Base-by-base conservation (phyloP, 2,329 filamentous ascomycete species). In the Aspergillus vadensis region DNA sequence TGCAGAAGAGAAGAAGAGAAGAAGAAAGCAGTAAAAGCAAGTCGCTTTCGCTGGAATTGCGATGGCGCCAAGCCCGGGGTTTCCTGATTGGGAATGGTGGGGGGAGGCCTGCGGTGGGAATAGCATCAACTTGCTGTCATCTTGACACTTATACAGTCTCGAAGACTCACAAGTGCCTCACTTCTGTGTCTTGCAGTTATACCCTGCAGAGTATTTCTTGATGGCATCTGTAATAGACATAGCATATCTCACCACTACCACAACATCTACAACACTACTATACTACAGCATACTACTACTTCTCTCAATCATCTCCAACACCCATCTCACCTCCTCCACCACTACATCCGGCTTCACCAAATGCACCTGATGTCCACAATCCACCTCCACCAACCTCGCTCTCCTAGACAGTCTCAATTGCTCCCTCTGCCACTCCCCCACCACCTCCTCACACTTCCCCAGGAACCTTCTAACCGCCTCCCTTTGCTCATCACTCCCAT, bases 361-460 rank as follows among this genome's bases (percentile, higher is more conserved):
- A 59, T 78, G 72, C 9, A 79, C 68, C 66, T 78, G 69, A 67
- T 79, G 77, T 2, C 76, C 76, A 61, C 73, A 75, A 17, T 75
- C 72, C 9, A 67, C 62, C 32, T 74, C 62, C 8, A 76, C 67
- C 9, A 74, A 68, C 25, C 65, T 68, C 21, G 59, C 66, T 2
- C 64, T 71, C 8, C 66, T 68, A 0, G 75, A 77, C 41, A 79
- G 58, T 30, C 55, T 55, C 39, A 77, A 58, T 61, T 77, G 74
- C 21, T 74, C 71, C 49, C 67, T 67, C 60, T 73, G 71, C 50
- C 76, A 57, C 43, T 66, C 64, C 50, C 61, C 44, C 50, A 73
- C 70, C 51, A 68, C 47, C 2, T 43, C 53, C 19, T 71, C 70
- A 73, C 72, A 77, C 14, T 57, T 55, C 64, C 73, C 67, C 38